Base-by-base conservation (phyloP, 345 rosid species). In the Punica granatum region DNA sequence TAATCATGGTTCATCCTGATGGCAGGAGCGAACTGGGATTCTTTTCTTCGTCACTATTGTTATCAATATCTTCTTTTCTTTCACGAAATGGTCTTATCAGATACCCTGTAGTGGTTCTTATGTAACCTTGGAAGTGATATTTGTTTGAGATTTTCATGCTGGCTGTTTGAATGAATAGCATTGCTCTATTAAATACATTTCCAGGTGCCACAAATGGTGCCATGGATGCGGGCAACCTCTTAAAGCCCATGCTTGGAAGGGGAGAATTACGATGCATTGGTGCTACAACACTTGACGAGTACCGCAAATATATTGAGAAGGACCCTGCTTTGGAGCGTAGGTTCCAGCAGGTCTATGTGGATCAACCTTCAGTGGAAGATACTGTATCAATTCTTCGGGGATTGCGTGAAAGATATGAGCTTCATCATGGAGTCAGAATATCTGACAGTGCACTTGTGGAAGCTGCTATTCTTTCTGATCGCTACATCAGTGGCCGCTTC, bases 301-400 rank as follows among this genome's bases (percentile, higher is more conserved):
- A 87, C 70, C 92, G 94, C 7, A 95, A 95, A 78, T 95, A 92
- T 77, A 95, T 95, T 19, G 98, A 95, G 85, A 92, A 95, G 75
- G 99, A 95, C 81, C 98, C 98, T 42, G 99, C 99, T 48, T 74
- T 95, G 81, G 99, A 95, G 77, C 99, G 99, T 76, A 86, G 98
- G 69, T 95, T 95, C 80, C 99, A 95, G 76, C 99, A 95, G 75
- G 96, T 95, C 64, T 92, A 87, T 77, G 99, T 95, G 19, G 98
- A 90, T 77, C 99, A 95, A 76, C 99, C 98, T 43, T 67, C 97
- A 0, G 98, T 95, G 1, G 98, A 88, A 71, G 82, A 95, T 75
- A 92, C 99, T 2, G 46, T 95, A 28, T 92, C 98, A n/a, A 92
- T 95, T 28, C 88, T 95, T 28, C 88, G 98, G 56, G 99, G 99